Evolutionary conservation across 306 rosid genomes (phyloP), one percentile per base, ranked within the genome.

Genomic region (Psophocarpus tetragonolobus): DNA sequence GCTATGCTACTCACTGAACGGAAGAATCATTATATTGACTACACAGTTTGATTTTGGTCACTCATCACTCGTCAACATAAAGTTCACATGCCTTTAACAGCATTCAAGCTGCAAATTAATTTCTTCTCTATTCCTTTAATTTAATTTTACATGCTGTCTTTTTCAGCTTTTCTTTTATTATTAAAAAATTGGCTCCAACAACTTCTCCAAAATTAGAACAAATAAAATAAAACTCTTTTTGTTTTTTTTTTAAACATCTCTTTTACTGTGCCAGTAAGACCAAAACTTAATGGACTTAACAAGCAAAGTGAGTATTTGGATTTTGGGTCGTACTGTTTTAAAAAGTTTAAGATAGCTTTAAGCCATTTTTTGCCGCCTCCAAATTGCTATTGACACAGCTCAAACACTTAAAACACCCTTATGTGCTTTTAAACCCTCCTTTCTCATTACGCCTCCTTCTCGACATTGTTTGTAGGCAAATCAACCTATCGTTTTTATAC

Each of bases 21-120:
- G 5, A 51, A 27, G 26, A 45, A 83, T 71, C 60, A 45, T 54
- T 10, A 17, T 21, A 11, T 77, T 86, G 70, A 76, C 84, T 68
- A 77, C 83, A 82, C 78, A 41, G 32, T 83, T 79, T 57, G 47
- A 50, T 64, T 79, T 79, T 32, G 67, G 69, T 69, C 56, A 14
- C 0, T 39, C 9, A 66, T 82, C 77, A 73, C 76, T 79, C 71
- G 20, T 80, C 74, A 30, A 23, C 2, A 58, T 27, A 80, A 84
- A 61, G 65, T 68, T 84, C 76, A 56, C 78, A 26, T 65, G 47
- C 4, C 73, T 80, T 48, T 26, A 47, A 10, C 35, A 50, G 48
- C 75, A 39, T 41, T 36, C 18, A 58, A 41, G 50, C 35, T 64
- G 6, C 6, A 45, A 53, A 41, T n/a, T 13, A 15, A 47, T 45